Conservation (phyloP, 148 eudicot species). For the Diospyros lotus region DNA sequence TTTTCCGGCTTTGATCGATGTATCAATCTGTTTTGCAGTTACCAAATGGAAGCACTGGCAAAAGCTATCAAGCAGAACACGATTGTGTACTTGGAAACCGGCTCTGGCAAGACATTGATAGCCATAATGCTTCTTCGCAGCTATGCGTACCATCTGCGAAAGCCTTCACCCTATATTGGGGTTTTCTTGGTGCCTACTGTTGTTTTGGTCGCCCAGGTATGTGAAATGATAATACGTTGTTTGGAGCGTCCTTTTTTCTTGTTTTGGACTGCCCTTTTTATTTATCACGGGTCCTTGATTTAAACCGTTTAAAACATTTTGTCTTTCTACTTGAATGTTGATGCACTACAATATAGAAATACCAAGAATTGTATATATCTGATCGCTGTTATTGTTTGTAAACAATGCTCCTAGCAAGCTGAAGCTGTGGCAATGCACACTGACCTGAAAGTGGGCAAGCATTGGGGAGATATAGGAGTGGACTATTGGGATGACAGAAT, state of each 20-base stretch:
- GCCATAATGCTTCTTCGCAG: slow-evolving; percentile 86
- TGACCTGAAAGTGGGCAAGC: slow-evolving; percentile 81
- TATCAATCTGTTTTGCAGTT: slow-evolving; percentile 33
- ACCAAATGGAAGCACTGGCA: slow-evolving; percentile 86
- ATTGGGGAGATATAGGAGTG: slow-evolving; percentile 83
- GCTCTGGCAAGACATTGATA: slow-evolving; percentile 87
- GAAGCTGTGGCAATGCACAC: slow-evolving; percentile 53
- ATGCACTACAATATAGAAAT: background rate
- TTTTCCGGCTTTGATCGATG: background rate
- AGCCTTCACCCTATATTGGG: slow-evolving; percentile 59
- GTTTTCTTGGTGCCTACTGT: slow-evolving; percentile 93
- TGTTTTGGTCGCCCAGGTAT: slow-evolving; percentile 79
- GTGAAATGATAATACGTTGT: slow-evolving; percentile 10
- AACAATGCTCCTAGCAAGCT: slow-evolving; percentile 54
- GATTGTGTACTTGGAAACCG: slow-evolving; percentile 82
- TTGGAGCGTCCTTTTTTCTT: background rate
- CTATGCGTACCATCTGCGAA: slow-evolving; percentile 53
- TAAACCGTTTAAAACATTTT: too few species aligned
- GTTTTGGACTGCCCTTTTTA: too few species aligned
- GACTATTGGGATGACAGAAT: slow-evolving; percentile 73
- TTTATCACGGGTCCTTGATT: too few species aligned
- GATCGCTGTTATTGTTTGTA: slow-evolving; percentile 4
- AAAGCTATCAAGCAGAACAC: slow-evolving; percentile 76
- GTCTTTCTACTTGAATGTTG: background rate
- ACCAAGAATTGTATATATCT: background rate